Base-by-base conservation (phyloP, 192 early-diverging fungal species). In the Glomus cerebriforme region DNA sequence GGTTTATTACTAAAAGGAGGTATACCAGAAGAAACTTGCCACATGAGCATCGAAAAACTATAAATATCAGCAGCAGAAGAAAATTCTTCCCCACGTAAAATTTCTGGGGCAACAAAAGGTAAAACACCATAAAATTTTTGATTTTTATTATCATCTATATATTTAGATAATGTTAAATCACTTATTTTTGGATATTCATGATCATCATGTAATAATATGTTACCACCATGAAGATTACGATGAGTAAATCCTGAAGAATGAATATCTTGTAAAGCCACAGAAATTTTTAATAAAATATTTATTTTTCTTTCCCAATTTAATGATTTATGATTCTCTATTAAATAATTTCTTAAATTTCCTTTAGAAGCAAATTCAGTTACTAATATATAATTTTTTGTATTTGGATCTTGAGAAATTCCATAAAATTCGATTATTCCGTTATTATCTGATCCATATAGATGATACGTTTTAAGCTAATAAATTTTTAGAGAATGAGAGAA, bases 151-250 rank as follows among this genome's bases (percentile, higher is more conserved):
- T 27, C 3, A 24, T 73, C 45, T 26, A 54, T 26, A 17, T 1
- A 5, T 5, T 43, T 34, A 31, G 10, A 15, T 64, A 77, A 77
- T 22, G 39, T 37, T 9, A 66, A 26, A 66, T 77, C 75, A 49
- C 26, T 54, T 19, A 77, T 77, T 66, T 63, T 66, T 13, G 37
- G n/a, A 15, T 13, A 29, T 2, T 6, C 64, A 3, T 54, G 26
- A 65, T 29, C 24, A 31, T 6, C 32, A 35, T 65, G 39, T 39
- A 80, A 47, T 32, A 80, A 47, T 32, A 80, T 67, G 19, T 80
- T 80, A 24, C 79, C 79, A 62, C 66, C 27, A 45, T 79, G 78
- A 34, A 79, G 59, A 35, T 79, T 47, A 26, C 59, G 31, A 64
- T 79, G 78, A 31, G 59, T 35, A 12, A 76, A 62, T 26, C 73